phyloP scores from a whole-genome alignment of 345 rosid genomes.

The Gossypium arboreum region DNA sequence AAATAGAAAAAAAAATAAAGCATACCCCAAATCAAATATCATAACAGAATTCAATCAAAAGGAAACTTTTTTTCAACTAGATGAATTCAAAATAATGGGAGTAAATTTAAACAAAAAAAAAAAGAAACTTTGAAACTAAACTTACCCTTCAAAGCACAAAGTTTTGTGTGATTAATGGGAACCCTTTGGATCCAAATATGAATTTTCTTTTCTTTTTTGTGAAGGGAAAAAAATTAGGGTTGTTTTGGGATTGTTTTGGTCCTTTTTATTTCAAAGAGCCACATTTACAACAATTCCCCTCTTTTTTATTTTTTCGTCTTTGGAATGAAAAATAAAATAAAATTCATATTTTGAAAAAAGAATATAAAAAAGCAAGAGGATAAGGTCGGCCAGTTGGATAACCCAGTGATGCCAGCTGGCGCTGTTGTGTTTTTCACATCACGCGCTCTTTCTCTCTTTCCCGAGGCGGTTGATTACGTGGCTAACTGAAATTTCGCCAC shows the following conservation, averaged over 20 bases:
- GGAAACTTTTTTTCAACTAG: not conserved
- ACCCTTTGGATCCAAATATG: constrained; percentile 29
- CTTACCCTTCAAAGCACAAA: constrained; percentile 23
- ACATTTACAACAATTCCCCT: constrained; percentile 13
- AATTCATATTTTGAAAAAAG: not conserved
- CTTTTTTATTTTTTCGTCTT: constrained; percentile 3
- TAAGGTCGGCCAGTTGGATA: constrained; percentile 58
- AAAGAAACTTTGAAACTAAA: constrained; percentile 19
- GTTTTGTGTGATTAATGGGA: constrained; percentile 1
- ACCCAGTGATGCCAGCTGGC: constrained; percentile 60
- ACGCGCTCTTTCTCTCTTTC: constrained; percentile 35
- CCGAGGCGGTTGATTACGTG: constrained; percentile 19
- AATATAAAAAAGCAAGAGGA: constrained; percentile 45
- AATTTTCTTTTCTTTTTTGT: not conserved
- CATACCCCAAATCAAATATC: not conserved
- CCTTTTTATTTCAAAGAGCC: constrained; percentile 26
- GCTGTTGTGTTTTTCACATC: constrained; percentile 21
- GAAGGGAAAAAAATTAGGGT: constrained; percentile 47
- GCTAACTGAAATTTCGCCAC: not conserved
- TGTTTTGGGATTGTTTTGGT: constrained; percentile 19
- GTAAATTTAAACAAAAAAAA: not conserved
- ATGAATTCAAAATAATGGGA: not conserved
- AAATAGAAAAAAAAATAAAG: not conserved
- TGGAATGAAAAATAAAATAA: not conserved
- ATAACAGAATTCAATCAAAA: constrained; percentile 10